Percentiles rank a stretch among this genome's conserved stretches.
Conservation (phyloP, 1,284 basidiomycete species). For the Cryptococcus sp. region DNA sequence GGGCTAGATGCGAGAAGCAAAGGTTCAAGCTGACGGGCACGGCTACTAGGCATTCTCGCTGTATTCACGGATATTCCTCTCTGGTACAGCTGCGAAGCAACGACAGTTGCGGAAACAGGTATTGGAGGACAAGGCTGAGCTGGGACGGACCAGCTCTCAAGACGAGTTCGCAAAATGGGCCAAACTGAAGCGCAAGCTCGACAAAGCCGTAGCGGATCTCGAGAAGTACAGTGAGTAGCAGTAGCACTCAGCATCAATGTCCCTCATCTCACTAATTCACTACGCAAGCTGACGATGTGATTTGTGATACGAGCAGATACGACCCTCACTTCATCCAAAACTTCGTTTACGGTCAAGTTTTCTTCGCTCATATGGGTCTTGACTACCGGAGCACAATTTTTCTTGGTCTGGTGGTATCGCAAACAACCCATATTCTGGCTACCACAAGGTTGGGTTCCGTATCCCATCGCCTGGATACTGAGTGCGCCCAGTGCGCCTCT, state of each 20-base stretch:
- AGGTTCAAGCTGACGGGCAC: not conserved
- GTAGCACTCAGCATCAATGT: no score
- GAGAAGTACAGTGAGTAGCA: slow-evolving; percentile 82
- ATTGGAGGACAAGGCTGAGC: slow-evolving; percentile 76
- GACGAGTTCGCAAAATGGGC: slow-evolving; percentile 99
- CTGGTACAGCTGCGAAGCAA: slow-evolving; percentile 61
- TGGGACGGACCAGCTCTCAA: slow-evolving; percentile 87
- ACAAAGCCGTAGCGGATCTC: slow-evolving; percentile 90
- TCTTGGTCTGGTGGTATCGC: slow-evolving; percentile 85
- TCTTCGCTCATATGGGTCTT: slow-evolving; percentile 72
- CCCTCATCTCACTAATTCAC: no score
- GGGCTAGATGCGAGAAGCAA: not conserved
- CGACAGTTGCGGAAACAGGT: slow-evolving; percentile 73
- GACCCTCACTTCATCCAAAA: slow-evolving; percentile 65
- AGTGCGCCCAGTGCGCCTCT: slow-evolving; percentile 51
- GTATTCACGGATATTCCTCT: slow-evolving; percentile 68
- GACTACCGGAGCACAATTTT: slow-evolving; percentile 80
- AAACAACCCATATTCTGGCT: slow-evolving; percentile 86
- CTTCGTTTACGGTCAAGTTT: slow-evolving; percentile 72
- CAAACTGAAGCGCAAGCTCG: slow-evolving; percentile 82
- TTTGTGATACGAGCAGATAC: slow-evolving; percentile 59
- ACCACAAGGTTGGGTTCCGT: slow-evolving; percentile 78
- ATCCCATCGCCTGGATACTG: slow-evolving; percentile 77
- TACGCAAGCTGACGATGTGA: no score
- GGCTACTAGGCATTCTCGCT: slow-evolving; percentile 64